Base-by-base conservation (phyloP, 306 rosid genomes). In the Sindora glabra region DNA sequence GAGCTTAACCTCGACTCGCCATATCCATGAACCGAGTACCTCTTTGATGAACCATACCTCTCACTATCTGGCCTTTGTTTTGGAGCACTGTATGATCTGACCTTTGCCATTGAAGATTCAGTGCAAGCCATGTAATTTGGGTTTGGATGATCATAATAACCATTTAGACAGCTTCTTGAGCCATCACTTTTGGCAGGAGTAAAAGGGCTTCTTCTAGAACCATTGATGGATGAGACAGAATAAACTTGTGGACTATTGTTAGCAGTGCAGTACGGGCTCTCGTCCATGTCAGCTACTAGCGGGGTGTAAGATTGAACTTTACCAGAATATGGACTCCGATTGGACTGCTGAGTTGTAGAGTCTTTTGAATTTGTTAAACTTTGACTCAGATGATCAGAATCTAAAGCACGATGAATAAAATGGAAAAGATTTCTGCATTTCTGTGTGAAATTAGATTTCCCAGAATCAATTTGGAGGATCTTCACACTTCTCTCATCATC, bases 111-210 rank as follows among this genome's bases (percentile, higher is more conserved):
- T 1, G 97, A 86, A 32, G 97, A 90, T 62, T 86, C 79, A 0
- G 97, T 90, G 65, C 48, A 90, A 10, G 86, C 81, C 97, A 90
- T 90, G 78, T 90, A 90, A 76, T 37, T 84, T 1, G 94, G 97
- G 70, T 37, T 84, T 1, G 94, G 97, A 68, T 75, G 68, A 25
- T 74, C 95, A 0, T 80, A 72, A 61, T 55, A 77, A 8, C 83
- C 84, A 54, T 81, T 84, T 3, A 62, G 26, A 45, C 56, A 68
- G 74, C 86, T 86, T 74, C 68, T 78, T 3, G 84, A 78, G 10
- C 90, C 87, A 61, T 83, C 97, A 23, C 90, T 82, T 64, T 10
- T 86, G 8, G 81, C 60, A 14, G 95, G 87, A 22, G 92, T 86
- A 55, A 81, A 79, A 39, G 92, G 95, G 38, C 83, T 88, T 56